Evolutionary conservation across 805 yeast species (phyloP).

Genomic region (Candida incommunis): DNA sequence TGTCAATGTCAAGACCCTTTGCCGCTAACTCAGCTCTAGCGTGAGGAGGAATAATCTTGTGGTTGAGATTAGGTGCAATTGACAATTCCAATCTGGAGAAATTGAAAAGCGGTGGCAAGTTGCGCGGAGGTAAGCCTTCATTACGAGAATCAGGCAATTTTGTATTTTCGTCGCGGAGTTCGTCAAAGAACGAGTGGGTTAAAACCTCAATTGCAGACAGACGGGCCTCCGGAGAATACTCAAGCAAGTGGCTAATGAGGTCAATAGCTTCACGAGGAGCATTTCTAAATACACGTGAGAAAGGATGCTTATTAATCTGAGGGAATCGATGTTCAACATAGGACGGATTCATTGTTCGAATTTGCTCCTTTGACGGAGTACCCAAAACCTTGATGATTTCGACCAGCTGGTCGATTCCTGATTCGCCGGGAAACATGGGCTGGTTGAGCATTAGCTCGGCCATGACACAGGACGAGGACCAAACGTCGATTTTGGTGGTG

Average conservation of each 20-base stretch:
- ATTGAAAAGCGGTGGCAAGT: constrained; percentile 63
- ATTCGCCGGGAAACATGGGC: constrained; percentile 95
- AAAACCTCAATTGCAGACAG: constrained; percentile 68
- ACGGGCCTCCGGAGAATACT: constrained; percentile 80
- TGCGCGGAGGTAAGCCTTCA: constrained; percentile 60
- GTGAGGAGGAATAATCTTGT: constrained; percentile 25
- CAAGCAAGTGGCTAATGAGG: constrained; percentile 63
- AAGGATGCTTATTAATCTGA: constrained; percentile 32
- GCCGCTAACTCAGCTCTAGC: constrained; percentile 27
- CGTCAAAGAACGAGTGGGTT: constrained; percentile 83
- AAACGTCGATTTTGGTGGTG: constrained; percentile 90
- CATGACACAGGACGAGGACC: constrained; percentile 98
- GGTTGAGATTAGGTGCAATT: constrained; percentile 27
- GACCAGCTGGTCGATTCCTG: constrained; percentile 93
- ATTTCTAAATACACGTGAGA: constrained; percentile 53
- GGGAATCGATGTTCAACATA: constrained; percentile 97
- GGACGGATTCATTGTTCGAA: constrained; percentile 88
- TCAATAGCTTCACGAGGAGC: constrained; percentile 83
- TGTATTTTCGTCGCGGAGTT: constrained; percentile 45
- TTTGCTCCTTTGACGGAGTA: constrained; percentile 87
- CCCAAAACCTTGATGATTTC: constrained; percentile 94
- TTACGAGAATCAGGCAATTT: constrained; percentile 30
- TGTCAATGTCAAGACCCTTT: constrained; percentile 31
- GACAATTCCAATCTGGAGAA: constrained; percentile 54
- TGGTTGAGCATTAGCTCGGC: constrained; percentile 92